Evolutionary conservation across 371 early-diverging fungal genomes (phyloP), one percentile per base, ranked within the genome.

Genomic region (Rhizopus stolonifer): DNA sequence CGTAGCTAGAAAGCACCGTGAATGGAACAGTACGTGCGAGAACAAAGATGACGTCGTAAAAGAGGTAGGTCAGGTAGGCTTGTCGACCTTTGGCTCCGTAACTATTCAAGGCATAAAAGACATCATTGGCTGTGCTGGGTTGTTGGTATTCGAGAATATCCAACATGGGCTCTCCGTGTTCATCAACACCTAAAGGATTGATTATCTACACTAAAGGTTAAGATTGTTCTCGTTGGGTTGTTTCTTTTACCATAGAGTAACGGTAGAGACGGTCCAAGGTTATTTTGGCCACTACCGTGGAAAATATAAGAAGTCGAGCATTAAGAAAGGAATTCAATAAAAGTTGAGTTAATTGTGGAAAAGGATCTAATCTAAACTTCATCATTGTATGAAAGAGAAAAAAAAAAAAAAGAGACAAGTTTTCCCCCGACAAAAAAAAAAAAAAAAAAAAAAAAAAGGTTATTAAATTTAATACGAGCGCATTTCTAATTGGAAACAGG

Each of bases 121-220:
- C 64, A 4, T 70, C 67, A n/a, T 55, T 52, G 7, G 67, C 49
- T 15, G 69, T 64, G 26, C 48, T 19, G 14, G 71, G 71, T 26
- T 62, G 47, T 43, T 71, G 55, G 36, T 77, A 77, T 44, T 77
- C 77, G 15, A 77, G 49, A 53, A 77, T 64, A 52, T 77, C 77
- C 24, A 77, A 52, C 1, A 63, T 71, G 14, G 68, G 52, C 15
- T 69, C 57, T 6, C 73, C 71, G 1, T 36, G 46, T 32, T 56
- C 36, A 25, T 69, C 73, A 26, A 61, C 42, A 32, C 54, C 60
- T 4, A 68, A 52, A 19, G 77, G 77, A 46, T 77, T 77, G 32
- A 70, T 58, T 50, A 72, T 65, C 77, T 77, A 9, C 31, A 29
- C 10, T 45, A 11, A 40, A 13, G 8, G 19, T 5, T 21, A n/a